Percentiles rank a stretch among this genome's conserved stretches.
These are phyloP conservation scores for Chenopodium album DNA, from an alignment of 148 eudicot genomes.

Conservation along the genomic window DNA sequence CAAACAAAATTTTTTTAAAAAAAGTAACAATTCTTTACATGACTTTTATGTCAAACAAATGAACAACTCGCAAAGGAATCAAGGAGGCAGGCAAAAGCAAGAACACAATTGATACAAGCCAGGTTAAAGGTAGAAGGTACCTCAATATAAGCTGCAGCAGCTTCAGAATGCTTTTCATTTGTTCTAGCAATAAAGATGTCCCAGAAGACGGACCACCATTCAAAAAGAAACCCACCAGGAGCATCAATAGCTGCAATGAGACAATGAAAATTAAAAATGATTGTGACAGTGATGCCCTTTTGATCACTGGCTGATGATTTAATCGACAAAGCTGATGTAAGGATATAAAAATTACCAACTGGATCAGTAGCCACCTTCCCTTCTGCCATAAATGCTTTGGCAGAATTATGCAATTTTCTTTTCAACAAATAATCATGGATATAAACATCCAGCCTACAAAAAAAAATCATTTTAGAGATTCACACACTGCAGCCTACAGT, in stretches of 20 bases:
- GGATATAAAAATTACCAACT: slow-evolving; percentile 62
- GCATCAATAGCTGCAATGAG: slow-evolving; percentile 88
- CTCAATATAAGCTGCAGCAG: slow-evolving; percentile 97
- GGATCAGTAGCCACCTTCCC: slow-evolving; percentile 99
- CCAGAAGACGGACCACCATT: slow-evolving; percentile 99
- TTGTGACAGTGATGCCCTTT: neutral
- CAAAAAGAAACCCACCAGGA: slow-evolving; percentile 98
- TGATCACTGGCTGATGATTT: slow-evolving; percentile 7
- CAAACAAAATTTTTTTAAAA: no score
- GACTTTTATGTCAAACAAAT: neutral
- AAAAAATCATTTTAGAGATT: neutral
- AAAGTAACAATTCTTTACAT: no score
- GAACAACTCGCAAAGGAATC: neutral
- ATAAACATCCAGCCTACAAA: slow-evolving; percentile 89
- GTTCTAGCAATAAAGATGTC: slow-evolving; percentile 97
- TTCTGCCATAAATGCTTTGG: slow-evolving; percentile 98
- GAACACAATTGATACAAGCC: neutral
- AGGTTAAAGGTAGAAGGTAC: slow-evolving; percentile 36
- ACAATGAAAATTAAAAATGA: slow-evolving; percentile 7
- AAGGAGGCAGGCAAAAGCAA: neutral
- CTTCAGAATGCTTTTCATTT: slow-evolving; percentile 93
- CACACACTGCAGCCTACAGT: neutral
- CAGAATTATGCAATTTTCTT: slow-evolving; percentile 83
- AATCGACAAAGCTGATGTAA: neutral
- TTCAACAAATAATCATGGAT: slow-evolving; percentile 95